These are phyloP conservation scores for Tolypocladium tropicale DNA, from an alignment of 2,329 filamentous ascomycete genomes.

Conservation along the genomic window DNA sequence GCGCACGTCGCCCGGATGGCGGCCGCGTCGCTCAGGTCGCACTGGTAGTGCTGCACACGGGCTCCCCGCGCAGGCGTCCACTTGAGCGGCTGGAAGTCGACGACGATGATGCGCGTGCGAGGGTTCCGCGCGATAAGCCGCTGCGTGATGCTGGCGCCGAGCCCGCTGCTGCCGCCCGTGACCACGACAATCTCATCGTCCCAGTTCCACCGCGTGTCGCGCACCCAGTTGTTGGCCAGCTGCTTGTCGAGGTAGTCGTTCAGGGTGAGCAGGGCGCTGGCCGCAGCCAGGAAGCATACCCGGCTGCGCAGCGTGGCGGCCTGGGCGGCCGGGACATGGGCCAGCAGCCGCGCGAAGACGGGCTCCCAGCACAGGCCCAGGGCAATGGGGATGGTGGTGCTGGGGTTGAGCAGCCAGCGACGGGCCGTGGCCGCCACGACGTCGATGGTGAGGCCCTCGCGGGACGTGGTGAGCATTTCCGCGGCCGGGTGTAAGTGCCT, in stretches of 20 bases:
- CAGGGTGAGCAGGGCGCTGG: neutral
- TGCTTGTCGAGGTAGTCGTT: neutral
- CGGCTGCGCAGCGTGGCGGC: neutral
- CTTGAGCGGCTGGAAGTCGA: neutral
- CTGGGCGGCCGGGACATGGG: neutral
- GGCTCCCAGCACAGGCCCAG: conserved; percentile 4
- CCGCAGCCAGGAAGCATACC: conserved; percentile 4
- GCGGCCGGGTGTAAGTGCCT: neutral
- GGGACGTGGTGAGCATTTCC: neutral
- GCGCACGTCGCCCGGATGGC: neutral
- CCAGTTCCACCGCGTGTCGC: neutral
- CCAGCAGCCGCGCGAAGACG: conserved; percentile 2
- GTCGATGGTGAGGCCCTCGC: conserved; percentile 16
- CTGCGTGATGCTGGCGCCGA: neutral
- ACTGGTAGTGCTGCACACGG: neutral
- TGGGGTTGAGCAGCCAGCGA: conserved; percentile 11
- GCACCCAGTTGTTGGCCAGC: neutral
- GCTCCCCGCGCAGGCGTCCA: neutral
- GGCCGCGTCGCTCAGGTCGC: neutral
- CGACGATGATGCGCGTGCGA: neutral
- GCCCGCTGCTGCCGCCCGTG: neutral
- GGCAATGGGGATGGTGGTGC: conserved; percentile 8
- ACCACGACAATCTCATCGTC: neutral
- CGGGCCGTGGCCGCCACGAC: conserved; percentile 7
- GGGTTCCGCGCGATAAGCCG: neutral